phyloP scores from a whole-genome alignment of 495 filamentous ascomycete species.

The Penicillium canescens region DNA sequence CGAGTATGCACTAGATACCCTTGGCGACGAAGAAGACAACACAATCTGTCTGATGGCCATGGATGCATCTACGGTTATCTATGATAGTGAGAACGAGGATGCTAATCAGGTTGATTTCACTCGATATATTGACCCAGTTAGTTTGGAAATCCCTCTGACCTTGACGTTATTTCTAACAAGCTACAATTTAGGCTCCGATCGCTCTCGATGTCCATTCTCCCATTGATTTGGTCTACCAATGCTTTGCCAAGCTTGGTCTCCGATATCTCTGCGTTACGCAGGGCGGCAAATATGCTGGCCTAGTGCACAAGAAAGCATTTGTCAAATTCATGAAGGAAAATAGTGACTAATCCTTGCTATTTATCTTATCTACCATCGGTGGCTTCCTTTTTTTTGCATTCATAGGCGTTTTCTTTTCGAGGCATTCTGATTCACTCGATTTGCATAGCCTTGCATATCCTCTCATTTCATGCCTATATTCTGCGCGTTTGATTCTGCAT shows the following conservation, averaged over 20 bases:
- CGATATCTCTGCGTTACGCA: slow-evolving; percentile 88
- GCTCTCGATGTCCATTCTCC: slow-evolving; percentile 86
- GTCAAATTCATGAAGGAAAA: slow-evolving; percentile 89
- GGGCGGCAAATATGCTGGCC: slow-evolving; percentile 82
- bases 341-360: background rate
- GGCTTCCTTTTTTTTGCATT: background rate
- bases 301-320: slow-evolving; percentile 97
- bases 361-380: background rate
- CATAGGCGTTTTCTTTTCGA: background rate
- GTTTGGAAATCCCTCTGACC: slow-evolving; percentile 9
- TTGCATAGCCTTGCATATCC: slow-evolving; percentile 24
- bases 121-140: slow-evolving; percentile 81
- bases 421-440: background rate
- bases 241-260: slow-evolving; percentile 91
- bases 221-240: slow-evolving; percentile 95
- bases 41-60: slow-evolving; percentile 80
- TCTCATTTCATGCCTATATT: background rate
- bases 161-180: slow-evolving; percentile 7
- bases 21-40: slow-evolving; percentile 66
- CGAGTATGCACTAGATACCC: slow-evolving; percentile 85
- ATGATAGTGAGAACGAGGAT: slow-evolving; percentile 48
- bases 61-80: slow-evolving; percentile 54
- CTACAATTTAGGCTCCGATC: slow-evolving; percentile 63
- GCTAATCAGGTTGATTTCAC: slow-evolving; percentile 67
- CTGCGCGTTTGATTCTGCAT: background rate